These are phyloP conservation scores for Leersia perrieri DNA, from an alignment of 176 grass and related monocot genomes.

Conservation along the genomic window DNA sequence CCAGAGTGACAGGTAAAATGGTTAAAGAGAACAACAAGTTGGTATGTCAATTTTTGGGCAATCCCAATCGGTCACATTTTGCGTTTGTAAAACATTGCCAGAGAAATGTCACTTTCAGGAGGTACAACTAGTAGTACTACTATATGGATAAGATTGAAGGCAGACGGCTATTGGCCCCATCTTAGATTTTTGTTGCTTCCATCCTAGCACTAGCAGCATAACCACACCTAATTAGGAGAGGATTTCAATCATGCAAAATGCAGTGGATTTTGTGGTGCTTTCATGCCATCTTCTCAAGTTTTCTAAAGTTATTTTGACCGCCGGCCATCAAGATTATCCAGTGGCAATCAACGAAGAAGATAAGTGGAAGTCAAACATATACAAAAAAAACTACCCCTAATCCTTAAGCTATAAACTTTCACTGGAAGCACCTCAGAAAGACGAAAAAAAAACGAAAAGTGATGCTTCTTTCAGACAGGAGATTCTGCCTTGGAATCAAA, in stretches of 20 bases:
- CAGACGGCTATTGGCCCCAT: background rate
- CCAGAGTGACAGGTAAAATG: background rate
- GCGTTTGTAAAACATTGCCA: background rate
- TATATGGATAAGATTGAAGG: constrained; percentile 7
- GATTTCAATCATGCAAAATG: background rate
- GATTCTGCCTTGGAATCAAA: background rate
- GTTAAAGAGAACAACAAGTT: background rate
- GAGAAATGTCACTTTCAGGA: background rate
- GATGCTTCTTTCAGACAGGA: background rate
- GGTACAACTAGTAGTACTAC: background rate
- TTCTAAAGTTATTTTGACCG: background rate
- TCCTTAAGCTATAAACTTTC: background rate
- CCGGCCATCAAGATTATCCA: background rate
- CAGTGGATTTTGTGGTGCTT: background rate
- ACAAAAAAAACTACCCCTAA: background rate
- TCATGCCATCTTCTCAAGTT: background rate
- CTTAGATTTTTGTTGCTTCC: background rate
- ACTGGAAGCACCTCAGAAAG: background rate
- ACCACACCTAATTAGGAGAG: background rate
- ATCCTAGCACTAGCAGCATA: background rate
- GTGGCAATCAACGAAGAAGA: background rate
- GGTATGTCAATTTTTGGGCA: background rate
- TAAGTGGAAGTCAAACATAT: constrained; percentile 2
- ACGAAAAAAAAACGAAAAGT: too few relatives aligned
- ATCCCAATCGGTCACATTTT: background rate